These are phyloP conservation scores for Citrus australasica DNA, from an alignment of 345 rosid species.

Conservation along the genomic window DNA sequence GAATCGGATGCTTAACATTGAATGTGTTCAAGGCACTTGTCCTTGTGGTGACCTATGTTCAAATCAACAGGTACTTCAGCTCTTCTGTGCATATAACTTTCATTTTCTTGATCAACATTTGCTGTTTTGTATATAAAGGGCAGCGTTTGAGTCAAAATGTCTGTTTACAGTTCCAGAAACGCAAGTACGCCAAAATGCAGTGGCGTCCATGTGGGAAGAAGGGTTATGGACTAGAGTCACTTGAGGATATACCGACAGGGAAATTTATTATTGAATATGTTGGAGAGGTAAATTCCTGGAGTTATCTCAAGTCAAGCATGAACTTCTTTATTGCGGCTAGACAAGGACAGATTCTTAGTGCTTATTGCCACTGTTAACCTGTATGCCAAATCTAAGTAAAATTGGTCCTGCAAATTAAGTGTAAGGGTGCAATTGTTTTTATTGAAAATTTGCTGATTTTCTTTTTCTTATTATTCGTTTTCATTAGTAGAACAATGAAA, in stretches of 20 bases:
- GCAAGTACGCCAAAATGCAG: constrained; percentile 63
- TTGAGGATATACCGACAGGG: constrained; percentile 67
- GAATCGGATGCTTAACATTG: constrained; percentile 96
- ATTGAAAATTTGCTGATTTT: background rate
- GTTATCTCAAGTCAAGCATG: background rate
- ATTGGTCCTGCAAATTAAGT: background rate
- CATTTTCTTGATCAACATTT: background rate
- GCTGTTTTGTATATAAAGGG: background rate
- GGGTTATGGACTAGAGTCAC: constrained; percentile 88
- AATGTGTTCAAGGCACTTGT: constrained; percentile 91
- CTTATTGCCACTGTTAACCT: background rate
- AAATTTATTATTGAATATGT: constrained; percentile 93
- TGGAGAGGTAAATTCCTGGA: constrained; percentile 71
- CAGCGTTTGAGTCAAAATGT: constrained; percentile 4
- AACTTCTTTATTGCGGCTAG: background rate
- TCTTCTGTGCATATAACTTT: constrained; percentile 10
- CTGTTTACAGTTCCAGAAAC: constrained; percentile 86
- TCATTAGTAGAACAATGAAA: background rate
- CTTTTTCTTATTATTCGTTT: background rate
- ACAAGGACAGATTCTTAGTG: constrained; percentile 1
- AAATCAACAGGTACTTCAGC: constrained; percentile 75
- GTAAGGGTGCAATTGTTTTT: background rate
- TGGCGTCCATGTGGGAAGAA: constrained; percentile 86
- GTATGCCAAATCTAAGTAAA: constrained; percentile 5
- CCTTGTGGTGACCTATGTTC: constrained; percentile 91